Base-by-base conservation (phyloP, 2,329 filamentous ascomycete species). In the Ramularia endophylla region DNA sequence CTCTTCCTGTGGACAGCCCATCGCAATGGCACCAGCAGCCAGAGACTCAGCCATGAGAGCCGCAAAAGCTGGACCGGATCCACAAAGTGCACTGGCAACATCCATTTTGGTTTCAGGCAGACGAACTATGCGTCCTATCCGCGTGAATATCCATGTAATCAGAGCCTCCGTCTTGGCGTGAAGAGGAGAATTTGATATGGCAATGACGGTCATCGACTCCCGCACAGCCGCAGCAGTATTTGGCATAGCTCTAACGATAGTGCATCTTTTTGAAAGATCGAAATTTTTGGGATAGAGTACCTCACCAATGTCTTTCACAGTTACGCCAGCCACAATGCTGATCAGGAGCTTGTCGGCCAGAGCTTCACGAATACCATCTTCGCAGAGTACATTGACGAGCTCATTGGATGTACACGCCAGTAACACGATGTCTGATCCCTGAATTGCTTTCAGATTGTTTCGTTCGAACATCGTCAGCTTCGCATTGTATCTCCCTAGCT, bases 381-480 rank as follows among this genome's bases (percentile, higher is more conserved):
- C 77, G 40, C 71, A 69, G 1, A 94, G 73, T 32, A 94, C 75
- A 11, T 78, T 77, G 43, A 75, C 71, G 46, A 85, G 78, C 70
- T 82, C 81, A 59, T 84, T 77, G 1, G 87, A 85, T 65, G 94
- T 92, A 73, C 87, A 94, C 20, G 80, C 79, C 1, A 94, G 74
- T 17, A 94, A 71, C 32, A 94, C 65, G 28, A 92, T 75, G 59
- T 92, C 83, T 30, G 83, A 78, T 57, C 81, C 69, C 52, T 77
- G 65, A 6, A 81, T 78, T 4, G 85, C 79, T 13, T 71, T 63
- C 20, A 88, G 66, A 63, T 94, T 90, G 51, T 85, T 75, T 60
- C 83, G 82, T 53, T 82, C 77, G 28, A 84, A 72, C 32, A 89
- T 76, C 47, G 75, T 78, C 36, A 92, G 70, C 7, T 73, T 65